Evolutionary conservation across 106 monocot genomes (phyloP), one percentile per base, ranked within the genome.

Genomic region (Platanthera zijinensis): DNA sequence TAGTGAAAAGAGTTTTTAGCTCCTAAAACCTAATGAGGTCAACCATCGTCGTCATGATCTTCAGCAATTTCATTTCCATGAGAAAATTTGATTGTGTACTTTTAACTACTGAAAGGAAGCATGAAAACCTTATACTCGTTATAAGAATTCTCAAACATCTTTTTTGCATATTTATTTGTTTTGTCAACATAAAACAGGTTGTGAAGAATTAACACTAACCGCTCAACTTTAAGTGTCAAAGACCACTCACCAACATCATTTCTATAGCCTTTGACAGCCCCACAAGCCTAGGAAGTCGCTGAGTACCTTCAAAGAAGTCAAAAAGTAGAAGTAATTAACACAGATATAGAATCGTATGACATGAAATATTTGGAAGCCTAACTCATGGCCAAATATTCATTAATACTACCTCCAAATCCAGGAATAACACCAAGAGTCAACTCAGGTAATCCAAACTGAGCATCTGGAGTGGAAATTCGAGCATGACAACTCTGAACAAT

Each of bases 391-490:
- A 15, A 74, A 25, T 32, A 57, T 50, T 75, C 74, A 61, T 14
- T 52, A 73, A 7, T 3, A 80, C 8, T 76, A 95, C 95, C 95
- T 87, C 95, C 95, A 78, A 87, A 87, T 64, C 95, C 95, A 83
- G 95, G 95, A 89, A 95, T 89, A 57, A 95, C 80, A 49, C 95
- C 95, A 77, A 95, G 89, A 73, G 89, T 87, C 79, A 95, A 82
- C 70, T 95, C 95, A 83, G 95, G 95, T 76, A 91, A 78, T 46
- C 89, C 91, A 87, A 95, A 85, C 63, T 86, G 89, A 74, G 91
- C 85, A 64, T 91, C 87, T 57, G 89, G 84, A 19, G 95, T 91
- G 61, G 89, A 87, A 69, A 95, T 85, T 48, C 95, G 86, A 72
- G 91, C 91, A 86, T 91, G 91, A 71, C 95, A 95, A 84, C 89